Percentiles rank a stretch among this genome's conserved stretches.
phyloP scores from a whole-genome alignment of 2,329 filamentous ascomycete species.

The Bretziella fagacearum region DNA sequence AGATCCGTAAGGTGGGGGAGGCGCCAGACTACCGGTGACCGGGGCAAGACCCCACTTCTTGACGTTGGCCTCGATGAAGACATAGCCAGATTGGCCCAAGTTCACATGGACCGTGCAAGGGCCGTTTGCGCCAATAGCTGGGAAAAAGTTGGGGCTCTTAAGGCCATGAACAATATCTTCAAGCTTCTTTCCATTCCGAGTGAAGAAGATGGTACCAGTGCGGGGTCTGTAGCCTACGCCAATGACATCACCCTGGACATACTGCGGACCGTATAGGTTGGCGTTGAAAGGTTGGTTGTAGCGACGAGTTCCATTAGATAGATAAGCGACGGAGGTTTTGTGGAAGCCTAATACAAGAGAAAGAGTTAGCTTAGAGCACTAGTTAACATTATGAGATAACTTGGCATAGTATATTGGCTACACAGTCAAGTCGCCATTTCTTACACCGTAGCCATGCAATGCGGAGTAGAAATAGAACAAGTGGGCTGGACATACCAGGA shows the following conservation, averaged over 20 bases:
- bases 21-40: constrained; percentile 85
- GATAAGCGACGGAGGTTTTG: constrained; percentile 81
- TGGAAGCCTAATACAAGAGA: constrained; percentile 72
- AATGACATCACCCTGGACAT: constrained; percentile 86
- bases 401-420: not conserved
- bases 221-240: constrained; percentile 89
- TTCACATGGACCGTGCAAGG: constrained; percentile 90
- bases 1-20: constrained; percentile 88
- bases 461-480: not conserved
- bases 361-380: too few relatives aligned
- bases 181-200: constrained; percentile 90
- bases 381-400: not conserved
- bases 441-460: not conserved
- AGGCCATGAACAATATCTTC: constrained; percentile 88
- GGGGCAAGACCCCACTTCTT: constrained; percentile 99
- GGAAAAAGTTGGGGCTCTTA: constrained; percentile 94
- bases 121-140: constrained; percentile 88
- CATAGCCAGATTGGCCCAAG: constrained; percentile 93
- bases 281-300: constrained; percentile 82
- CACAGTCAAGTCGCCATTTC: not conserved
- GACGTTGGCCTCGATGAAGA: constrained; percentile 97
- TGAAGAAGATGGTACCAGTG: constrained; percentile 93
- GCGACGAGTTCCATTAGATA: constrained; percentile 70
- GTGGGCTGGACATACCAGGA: constrained; percentile 49
- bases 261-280: constrained; percentile 64